These are phyloP conservation scores for Nemophila menziesii DNA, from an alignment of 257 asterid species.

Conservation along the genomic window DNA sequence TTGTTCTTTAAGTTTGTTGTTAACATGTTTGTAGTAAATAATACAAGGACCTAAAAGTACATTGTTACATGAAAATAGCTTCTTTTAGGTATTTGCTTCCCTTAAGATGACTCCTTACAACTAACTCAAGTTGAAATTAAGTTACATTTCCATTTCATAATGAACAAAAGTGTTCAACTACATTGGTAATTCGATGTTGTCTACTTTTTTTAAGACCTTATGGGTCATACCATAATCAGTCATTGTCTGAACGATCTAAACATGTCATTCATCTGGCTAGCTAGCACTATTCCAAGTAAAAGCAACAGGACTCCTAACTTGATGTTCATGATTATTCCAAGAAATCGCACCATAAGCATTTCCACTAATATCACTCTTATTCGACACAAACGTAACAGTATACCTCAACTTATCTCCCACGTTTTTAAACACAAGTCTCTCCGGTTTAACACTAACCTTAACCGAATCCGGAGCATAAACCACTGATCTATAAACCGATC, in stretches of 20 bases:
- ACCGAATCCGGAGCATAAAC: slow-evolving; percentile 37
- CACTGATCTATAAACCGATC: slow-evolving; percentile 30
- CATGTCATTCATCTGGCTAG: neutral
- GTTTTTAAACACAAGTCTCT: slow-evolving; percentile 32
- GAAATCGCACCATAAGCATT: slow-evolving; percentile 56
- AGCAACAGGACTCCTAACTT: slow-evolving; percentile 64
- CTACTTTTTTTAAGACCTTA: neutral
- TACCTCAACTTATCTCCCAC: slow-evolving; percentile 40
- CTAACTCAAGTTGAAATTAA: neutral
- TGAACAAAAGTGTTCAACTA: neutral
- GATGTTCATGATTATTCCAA: slow-evolving; percentile 48
- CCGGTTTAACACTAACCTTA: slow-evolving; percentile 44
- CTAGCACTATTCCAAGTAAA: slow-evolving; percentile 40
- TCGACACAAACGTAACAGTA: slow-evolving; percentile 54
- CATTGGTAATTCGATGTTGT: neutral
- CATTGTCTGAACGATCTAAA: neutral
- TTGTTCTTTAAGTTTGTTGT: too few species aligned
- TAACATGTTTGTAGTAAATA: too few species aligned
- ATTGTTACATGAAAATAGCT: neutral
- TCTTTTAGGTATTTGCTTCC: neutral
- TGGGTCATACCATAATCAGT: neutral
- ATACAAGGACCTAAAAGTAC: too few species aligned
- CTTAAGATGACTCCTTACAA: neutral
- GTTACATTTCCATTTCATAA: neutral
- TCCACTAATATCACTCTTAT: slow-evolving; percentile 18